Evolutionary conservation across 495 filamentous ascomycete species (phyloP), one percentile per base, ranked within the genome.

Genomic region (Trichoderma erinaceum): DNA sequence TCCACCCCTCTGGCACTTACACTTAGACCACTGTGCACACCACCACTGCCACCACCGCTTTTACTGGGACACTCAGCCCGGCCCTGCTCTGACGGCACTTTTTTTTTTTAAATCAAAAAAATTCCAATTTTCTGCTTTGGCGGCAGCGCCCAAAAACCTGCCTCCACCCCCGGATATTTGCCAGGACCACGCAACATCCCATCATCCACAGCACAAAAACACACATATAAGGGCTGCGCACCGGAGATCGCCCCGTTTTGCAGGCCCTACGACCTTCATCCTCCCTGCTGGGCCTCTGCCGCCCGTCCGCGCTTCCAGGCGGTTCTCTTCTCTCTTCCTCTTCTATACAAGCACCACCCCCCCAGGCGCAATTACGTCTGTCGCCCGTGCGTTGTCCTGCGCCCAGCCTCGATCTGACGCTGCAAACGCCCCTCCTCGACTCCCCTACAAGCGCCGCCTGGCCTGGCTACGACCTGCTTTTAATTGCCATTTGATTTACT

Each of bases 381-480:
- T 52, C 48, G 48, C 48, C 48, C 21, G 48, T 52, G 48, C 48
- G 48, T 52, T 23, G 21, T 10, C 35, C 35, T 38, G 35, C 35
- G 48, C 27, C 25, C 56, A 29, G 56, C 29, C 56, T 27, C 27
- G 56, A 27, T 61, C 48, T 61, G 56, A 61, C 56, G 25, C 56
- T 61, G 56, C 56, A 61, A 61, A 61, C 56, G n/a, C 56, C 56
- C 56, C 56, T 61, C 56, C n/a, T 61, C 56, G 27, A 32, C n/a
- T 32, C 29, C 25, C 50, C 50, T 61, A 18, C 23, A 61, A 25
- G 23, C 23, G 11, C 27, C 56, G 56, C 23, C 56, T 29, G 29
- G 56, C 56, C 56, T 61, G 23, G 25, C 50, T 12, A 32, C 8
- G 23, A 12, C 48, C n/a, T 52, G 48, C 56, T 23, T 29, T 25